Conservation (phyloP, 805 yeast species). For the Limtongia smithiae region DNA sequence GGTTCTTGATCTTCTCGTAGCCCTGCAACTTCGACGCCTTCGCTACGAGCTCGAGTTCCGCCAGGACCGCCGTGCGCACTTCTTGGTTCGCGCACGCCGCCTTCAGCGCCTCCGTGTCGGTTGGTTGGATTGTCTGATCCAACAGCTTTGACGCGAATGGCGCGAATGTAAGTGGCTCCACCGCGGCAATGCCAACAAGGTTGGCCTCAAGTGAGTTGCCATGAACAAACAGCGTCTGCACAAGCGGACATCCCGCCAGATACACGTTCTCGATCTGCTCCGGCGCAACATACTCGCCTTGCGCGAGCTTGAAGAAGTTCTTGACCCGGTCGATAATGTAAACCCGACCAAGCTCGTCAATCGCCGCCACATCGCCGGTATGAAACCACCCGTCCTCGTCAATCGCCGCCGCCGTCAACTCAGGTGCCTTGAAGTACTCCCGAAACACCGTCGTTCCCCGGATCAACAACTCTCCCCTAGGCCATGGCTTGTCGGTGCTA, state of each 20-base stretch:
- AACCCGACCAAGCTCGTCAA: conserved; percentile 53
- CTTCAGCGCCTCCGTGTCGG: conserved; percentile 35
- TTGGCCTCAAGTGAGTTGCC: conserved; percentile 58
- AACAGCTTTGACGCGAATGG: conserved; percentile 31
- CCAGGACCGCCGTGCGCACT: conserved; percentile 41
- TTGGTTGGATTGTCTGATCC: conserved; percentile 35
- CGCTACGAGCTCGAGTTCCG: conserved; percentile 41
- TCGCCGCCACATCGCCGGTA: conserved; percentile 53
- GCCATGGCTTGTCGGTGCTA: conserved; percentile 43
- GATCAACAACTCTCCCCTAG: conserved; percentile 57
- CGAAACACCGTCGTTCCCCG: conserved; percentile 63
- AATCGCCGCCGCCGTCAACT: conserved; percentile 51
- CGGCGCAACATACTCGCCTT: conserved; percentile 58
- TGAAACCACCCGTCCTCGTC: conserved; percentile 44
- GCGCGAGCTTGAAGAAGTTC: conserved; percentile 59
- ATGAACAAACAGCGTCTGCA: conserved; percentile 56
- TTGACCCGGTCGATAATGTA: conserved; percentile 69
- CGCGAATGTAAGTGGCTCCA: conserved; percentile 49
- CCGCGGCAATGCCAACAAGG: conserved; percentile 60
- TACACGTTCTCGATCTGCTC: conserved; percentile 69
- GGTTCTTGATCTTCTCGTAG: conserved; percentile 60
- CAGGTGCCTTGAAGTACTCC: conserved; percentile 54
- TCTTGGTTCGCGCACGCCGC: conserved; percentile 37
- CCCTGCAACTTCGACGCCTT: conserved; percentile 48
- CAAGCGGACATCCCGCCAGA: conserved; percentile 49